Conservation (phyloP, 768 basidiomycete genomes). For the Mycena epipterygia region DNA sequence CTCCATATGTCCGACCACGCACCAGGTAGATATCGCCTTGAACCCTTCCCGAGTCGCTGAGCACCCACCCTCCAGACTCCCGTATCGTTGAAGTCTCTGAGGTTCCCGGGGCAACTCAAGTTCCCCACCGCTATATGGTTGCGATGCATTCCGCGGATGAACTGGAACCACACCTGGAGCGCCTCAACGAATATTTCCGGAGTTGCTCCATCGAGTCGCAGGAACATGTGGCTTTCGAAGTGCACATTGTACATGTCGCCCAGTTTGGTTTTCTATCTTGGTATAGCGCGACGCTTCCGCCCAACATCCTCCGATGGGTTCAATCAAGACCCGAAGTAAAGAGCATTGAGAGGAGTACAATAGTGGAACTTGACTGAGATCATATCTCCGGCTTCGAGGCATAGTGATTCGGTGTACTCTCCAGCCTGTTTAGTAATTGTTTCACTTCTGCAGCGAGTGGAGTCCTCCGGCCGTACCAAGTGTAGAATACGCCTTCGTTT, state of each 20-base stretch:
- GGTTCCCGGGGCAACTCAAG: neutral
- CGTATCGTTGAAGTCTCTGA: constrained; percentile 1
- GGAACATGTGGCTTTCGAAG: neutral
- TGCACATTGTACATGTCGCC: neutral
- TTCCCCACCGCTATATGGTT: neutral
- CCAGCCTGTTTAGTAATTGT: neutral
- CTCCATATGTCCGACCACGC: neutral
- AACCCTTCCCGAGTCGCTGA: neutral
- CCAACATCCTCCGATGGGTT: neutral
- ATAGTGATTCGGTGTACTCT: neutral
- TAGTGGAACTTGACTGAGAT: neutral
- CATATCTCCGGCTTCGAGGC: neutral
- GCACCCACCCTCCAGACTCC: neutral
- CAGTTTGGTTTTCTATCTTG: constrained; percentile 1
- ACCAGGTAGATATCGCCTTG: neutral
- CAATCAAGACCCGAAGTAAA: constrained; percentile 1
- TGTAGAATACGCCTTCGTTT: neutral
- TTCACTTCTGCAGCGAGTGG: neutral
- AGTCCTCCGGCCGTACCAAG: neutral
- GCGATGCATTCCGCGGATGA: neutral
- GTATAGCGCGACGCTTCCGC: neutral
- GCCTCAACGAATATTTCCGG: neutral
- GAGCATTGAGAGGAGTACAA: constrained; percentile 1
- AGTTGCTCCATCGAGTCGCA: neutral
- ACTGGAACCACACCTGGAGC: neutral